phyloP scores from a whole-genome alignment of 2,329 filamentous ascomycete genomes.

The Colletotrichum acutatum region DNA sequence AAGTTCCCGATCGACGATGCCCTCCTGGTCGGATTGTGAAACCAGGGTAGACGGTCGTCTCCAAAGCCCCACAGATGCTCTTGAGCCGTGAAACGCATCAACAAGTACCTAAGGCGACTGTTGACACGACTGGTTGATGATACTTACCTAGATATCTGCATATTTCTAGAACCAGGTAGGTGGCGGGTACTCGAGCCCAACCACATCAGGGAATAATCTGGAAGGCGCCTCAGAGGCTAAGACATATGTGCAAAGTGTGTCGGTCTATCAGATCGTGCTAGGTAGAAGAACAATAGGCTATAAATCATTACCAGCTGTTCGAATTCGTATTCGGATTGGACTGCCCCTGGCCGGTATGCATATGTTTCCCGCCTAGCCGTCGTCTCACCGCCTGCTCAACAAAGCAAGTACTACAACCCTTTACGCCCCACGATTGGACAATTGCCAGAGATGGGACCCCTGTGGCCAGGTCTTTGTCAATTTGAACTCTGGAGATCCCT shows the following conservation, averaged over 20 bases:
- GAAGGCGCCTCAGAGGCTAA: background rate
- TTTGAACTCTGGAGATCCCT: background rate
- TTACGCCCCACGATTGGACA: constrained; percentile 8
- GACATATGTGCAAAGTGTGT: background rate
- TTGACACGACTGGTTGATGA: background rate
- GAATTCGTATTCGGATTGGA: constrained; percentile 32
- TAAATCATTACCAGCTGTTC: background rate
- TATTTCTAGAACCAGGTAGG: background rate
- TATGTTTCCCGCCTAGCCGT: background rate
- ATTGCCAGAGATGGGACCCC: background rate
- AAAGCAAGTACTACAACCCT: background rate
- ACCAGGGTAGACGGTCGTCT: no score
- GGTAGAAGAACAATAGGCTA: no score
- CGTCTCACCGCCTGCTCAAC: constrained; percentile 18
- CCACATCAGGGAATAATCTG: background rate
- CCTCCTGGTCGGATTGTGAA: no score
- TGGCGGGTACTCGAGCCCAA: background rate
- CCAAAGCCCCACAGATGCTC: no score
- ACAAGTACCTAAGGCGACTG: background rate
- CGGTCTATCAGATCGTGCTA: no score
- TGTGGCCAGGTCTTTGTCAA: background rate
- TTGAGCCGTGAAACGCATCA: background rate
- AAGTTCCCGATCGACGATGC: no score
- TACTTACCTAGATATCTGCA: background rate
- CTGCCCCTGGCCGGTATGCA: background rate